Conservation (phyloP, 495 filamentous ascomycete genomes). For the Amniculicola lignicola region DNA sequence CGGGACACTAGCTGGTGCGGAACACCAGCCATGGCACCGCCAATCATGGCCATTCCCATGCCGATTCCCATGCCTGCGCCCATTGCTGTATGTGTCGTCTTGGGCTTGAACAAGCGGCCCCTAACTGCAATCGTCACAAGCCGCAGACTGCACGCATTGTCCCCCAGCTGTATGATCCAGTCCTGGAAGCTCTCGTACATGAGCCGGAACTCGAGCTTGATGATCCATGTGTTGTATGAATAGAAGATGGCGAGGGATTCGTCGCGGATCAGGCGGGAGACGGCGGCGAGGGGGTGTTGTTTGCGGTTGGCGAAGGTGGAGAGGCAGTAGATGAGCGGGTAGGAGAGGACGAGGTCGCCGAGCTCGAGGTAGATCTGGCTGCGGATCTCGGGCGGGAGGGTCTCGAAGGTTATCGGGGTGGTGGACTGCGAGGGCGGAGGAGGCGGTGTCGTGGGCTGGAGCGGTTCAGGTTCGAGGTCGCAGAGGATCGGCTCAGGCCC, state of each 20-base stretch:
- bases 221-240: conserved; percentile 34
- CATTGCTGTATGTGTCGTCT: background rate
- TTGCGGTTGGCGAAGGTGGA: conserved; percentile 29
- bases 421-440: too few species aligned
- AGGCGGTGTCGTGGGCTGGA: background rate
- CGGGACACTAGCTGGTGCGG: too few species aligned
- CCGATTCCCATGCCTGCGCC: background rate
- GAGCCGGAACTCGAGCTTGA: conserved; percentile 33
- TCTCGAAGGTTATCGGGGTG: conserved; percentile 22
- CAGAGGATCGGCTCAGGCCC: background rate
- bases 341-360: conserved; percentile 26
- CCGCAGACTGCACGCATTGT: conserved; percentile 11
- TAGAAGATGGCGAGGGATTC: conserved; percentile 35
- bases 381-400: conserved; percentile 31
- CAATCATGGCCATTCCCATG: background rate
- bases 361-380: conserved; percentile 33
- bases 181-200: conserved; percentile 34
- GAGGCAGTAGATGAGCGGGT: conserved; percentile 36
- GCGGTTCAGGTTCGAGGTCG: background rate
- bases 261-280: conserved; percentile 28
- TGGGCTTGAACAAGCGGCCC: conserved; percentile 25
- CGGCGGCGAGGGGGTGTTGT: conserved; percentile 32
- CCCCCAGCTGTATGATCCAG: conserved; percentile 28
- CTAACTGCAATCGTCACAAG: conserved; percentile 23
- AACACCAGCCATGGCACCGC: background rate